phyloP scores from a whole-genome alignment of 108 stramenopile genomes.

The Fragilaria radians region DNA sequence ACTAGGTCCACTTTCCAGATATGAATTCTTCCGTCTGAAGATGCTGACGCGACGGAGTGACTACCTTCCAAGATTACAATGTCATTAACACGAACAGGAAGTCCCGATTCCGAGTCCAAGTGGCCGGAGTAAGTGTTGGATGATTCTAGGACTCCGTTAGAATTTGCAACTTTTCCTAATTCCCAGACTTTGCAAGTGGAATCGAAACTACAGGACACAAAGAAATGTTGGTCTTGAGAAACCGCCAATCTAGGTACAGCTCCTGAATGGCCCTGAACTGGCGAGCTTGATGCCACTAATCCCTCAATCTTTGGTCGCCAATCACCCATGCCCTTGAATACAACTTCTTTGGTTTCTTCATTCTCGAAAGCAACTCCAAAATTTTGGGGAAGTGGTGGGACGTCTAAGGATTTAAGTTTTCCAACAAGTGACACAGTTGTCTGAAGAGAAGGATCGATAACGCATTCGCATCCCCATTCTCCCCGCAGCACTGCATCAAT shows the following conservation, averaged over 20 bases:
- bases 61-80: conserved; percentile 81
- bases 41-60: conserved; percentile 84
- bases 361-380: conserved; percentile 29
- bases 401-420: conserved; percentile 59
- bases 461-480: conserved; percentile 71
- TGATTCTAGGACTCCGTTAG: conserved; percentile 69
- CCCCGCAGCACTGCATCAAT: conserved; percentile 62
- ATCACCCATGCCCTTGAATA: conserved; percentile 2
- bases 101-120: conserved; percentile 6
- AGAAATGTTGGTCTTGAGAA: conserved; percentile 84
- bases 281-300: conserved; percentile 60
- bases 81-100: conserved; percentile 67
- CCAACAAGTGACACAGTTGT: conserved; percentile 53
- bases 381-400: conserved; percentile 66
- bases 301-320: conserved; percentile 80
- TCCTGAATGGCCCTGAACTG: conserved; percentile 62
- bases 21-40: conserved; percentile 83
- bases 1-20: conserved; percentile 84
- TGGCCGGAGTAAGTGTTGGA: conserved; percentile 79
- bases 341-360: conserved; percentile 13
- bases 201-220: conserved; percentile 87
- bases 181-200: conserved; percentile 92
- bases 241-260: conserved; percentile 87
- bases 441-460: conserved; percentile 48
- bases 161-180: conserved; percentile 66